Conservation (phyloP, 1,284 basidiomycete genomes). For the Porodaedalea pini region DNA sequence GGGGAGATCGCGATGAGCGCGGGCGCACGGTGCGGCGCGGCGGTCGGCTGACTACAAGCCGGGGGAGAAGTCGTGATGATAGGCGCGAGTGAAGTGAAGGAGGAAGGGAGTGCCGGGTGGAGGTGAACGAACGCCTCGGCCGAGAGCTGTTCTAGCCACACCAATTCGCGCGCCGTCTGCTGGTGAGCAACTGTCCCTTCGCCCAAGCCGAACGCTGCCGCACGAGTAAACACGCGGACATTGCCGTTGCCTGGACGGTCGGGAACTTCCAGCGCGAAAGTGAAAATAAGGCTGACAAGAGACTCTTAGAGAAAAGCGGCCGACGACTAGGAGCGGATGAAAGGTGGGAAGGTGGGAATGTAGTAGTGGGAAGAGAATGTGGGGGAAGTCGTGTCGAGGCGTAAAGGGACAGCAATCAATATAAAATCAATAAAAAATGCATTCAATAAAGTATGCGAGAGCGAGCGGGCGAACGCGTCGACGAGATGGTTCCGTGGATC, state of each 20-base stretch:
- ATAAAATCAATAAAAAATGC: slow-evolving; percentile 22
- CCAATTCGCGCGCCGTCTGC: slow-evolving; percentile 11
- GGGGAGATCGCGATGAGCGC: neutral
- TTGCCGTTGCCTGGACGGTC: neutral
- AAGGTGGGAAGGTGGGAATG: neutral
- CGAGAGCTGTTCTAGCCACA: slow-evolving; percentile 16
- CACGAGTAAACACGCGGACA: neutral
- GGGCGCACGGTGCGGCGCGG: slow-evolving; percentile 4
- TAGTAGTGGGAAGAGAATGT: neutral
- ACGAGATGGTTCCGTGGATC: slow-evolving; percentile 6
- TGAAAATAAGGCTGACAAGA: neutral
- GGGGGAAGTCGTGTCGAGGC: slow-evolving; percentile 13
- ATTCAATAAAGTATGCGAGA: neutral
- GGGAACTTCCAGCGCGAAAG: slow-evolving; percentile 2
- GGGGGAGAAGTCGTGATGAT: neutral
- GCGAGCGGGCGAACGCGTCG: neutral
- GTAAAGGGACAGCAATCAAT: slow-evolving; percentile 12
- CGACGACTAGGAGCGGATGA: neutral
- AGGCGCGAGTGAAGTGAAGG: slow-evolving; percentile 8
- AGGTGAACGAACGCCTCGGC: slow-evolving; percentile 1
- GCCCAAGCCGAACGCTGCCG: neutral
- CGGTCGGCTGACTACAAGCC: slow-evolving; percentile 8
- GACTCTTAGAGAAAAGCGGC: slow-evolving; percentile 2
- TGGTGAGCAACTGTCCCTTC: neutral
- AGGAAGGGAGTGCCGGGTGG: slow-evolving; percentile 15